Base-by-base conservation (phyloP, 345 rosid species). In the Ceriops zippeliana region DNA sequence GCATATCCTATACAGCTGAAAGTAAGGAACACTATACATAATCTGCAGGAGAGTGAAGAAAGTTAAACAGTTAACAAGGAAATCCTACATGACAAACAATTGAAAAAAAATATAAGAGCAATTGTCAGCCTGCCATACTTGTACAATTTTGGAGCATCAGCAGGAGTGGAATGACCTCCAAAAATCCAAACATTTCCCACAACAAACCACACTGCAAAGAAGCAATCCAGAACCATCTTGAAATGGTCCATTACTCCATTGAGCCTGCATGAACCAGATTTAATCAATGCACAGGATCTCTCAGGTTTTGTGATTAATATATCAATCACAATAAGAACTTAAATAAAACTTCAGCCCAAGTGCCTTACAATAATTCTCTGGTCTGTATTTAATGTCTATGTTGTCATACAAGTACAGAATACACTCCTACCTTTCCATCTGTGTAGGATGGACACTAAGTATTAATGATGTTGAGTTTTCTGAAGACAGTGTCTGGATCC, bases 101-200 rank as follows among this genome's bases (percentile, higher is more conserved):
- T 24, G 26, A 34, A 7, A 15, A 49, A 42, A 62, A 58, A 24
- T 22, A 8, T 71, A 49, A 38, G 37, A 66, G 34, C 35, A 63
- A 20, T 10, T 26, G 8, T 28, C 67, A 4, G 7, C 13, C 32
- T 61, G 28, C 1, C 37, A 20, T 76, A 91, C 97, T 87, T 86
- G 85, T 91, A 91, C 80, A 91, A 72, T 78, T 91, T 91, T 42
- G 97, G 97, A 73, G 97, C 91, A 85, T 91, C 91, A 37, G 85
- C 72, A 58, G 97, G 86, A 72, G 82, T 75, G 13, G 91, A 69
- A 52, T 86, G 91, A 68, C 93, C 96, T 67, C 97, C 97, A 70
- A 91, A 91, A 57, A 91, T 91, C 97, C 97, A 91, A 62, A 91
- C 93, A 74, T 91, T 89, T 73, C 97, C 97, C 9, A 91, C 97